Conservation (phyloP, 208 protist species). For the Dictyostelium gargantuum region DNA sequence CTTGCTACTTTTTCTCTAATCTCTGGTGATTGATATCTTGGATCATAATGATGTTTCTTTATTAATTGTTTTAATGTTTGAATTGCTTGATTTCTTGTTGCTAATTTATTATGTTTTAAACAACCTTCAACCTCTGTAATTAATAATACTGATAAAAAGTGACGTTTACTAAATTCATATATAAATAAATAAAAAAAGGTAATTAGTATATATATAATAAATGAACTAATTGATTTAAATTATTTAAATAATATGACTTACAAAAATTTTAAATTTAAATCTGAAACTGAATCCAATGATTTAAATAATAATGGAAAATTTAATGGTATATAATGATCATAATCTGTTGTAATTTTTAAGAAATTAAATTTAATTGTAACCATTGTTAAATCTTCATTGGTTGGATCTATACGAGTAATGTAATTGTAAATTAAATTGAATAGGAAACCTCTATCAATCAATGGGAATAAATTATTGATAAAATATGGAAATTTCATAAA, state of each 20-base stretch:
- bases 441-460: conserved; percentile 62
- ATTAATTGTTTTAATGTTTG: conserved; percentile 45
- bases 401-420: conserved; percentile 1
- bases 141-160: conserved; percentile 70
- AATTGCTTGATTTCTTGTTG: conserved; percentile 49
- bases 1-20: conserved; percentile 27
- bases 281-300: neutral
- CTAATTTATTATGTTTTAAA: conserved; percentile 1
- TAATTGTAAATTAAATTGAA: conserved; percentile 52
- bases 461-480: conserved; percentile 61
- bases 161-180: no score
- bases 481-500: conserved; percentile 63
- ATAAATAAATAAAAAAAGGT: neutral
- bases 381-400: conserved; percentile 29
- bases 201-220: neutral
- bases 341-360: conserved; percentile 60
- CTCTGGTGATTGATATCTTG: conserved; percentile 32
- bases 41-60: conserved; percentile 68
- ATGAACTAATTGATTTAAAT: neutral
- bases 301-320: conserved; percentile 28
- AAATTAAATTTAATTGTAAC: conserved; percentile 62
- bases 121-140: conserved; percentile 66
- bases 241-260: neutral
- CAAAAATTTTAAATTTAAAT: conserved; percentile 58
- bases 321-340: conserved; percentile 65